Conservation (phyloP, 768 basidiomycete species). For the Serendipita sp. region DNA sequence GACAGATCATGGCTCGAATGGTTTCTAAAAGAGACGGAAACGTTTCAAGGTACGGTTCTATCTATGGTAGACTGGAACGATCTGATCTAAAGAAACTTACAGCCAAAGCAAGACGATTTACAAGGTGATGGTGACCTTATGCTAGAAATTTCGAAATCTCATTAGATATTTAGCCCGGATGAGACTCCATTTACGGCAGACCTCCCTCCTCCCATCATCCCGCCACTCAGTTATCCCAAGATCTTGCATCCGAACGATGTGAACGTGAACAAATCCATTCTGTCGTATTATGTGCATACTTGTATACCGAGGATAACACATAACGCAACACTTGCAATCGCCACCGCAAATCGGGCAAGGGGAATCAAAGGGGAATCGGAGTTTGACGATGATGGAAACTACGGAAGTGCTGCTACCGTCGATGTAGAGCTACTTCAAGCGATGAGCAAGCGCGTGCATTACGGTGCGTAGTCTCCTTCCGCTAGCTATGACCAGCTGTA, state of each 20-base stretch:
- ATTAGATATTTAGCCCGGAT: slow-evolving; percentile 53
- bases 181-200: slow-evolving; percentile 85
- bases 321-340: slow-evolving; percentile 47
- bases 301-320: slow-evolving; percentile 84
- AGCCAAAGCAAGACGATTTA: slow-evolving; percentile 93
- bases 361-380: slow-evolving; percentile 54
- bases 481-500: not conserved
- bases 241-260: slow-evolving; percentile 65
- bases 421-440: slow-evolving; percentile 95
- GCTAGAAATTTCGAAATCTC: not conserved
- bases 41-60: slow-evolving; percentile 69
- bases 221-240: slow-evolving; percentile 50
- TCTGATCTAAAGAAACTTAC: slow-evolving; percentile 5
- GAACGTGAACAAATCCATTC: slow-evolving; percentile 77
- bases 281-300: slow-evolving; percentile 70
- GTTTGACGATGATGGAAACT: slow-evolving; percentile 89
- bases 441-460: slow-evolving; percentile 96
- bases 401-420: slow-evolving; percentile 85
- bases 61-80: not conserved
- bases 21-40: slow-evolving; percentile 91
- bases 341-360: slow-evolving; percentile 44
- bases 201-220: slow-evolving; percentile 71
- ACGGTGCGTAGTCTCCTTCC: slow-evolving; percentile 39
- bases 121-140: slow-evolving; percentile 38
- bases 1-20: slow-evolving; percentile 88